Conservation (phyloP, 371 early-diverging fungal genomes). For the Lichtheimia ramosa region DNA sequence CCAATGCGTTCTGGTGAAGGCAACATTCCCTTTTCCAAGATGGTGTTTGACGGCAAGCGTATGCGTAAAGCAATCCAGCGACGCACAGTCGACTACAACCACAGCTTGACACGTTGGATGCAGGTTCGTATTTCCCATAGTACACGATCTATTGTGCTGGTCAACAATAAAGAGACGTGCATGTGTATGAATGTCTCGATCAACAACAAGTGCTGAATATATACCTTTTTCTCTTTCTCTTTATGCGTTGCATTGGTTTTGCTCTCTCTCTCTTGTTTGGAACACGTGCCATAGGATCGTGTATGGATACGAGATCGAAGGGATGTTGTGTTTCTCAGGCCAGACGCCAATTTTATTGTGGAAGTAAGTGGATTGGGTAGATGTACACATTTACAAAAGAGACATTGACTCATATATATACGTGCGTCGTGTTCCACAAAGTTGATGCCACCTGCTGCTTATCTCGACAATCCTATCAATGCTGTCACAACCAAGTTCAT, state of each 20-base stretch:
- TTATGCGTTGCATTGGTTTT: too few species aligned
- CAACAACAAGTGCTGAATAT: slow-evolving; percentile 18
- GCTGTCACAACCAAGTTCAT: slow-evolving; percentile 92
- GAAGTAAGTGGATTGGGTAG: slow-evolving; percentile 59
- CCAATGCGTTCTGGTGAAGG: slow-evolving; percentile 13
- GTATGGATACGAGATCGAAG: slow-evolving; percentile 65
- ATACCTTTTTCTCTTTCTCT: not conserved
- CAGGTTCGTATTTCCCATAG: slow-evolving; percentile 53
- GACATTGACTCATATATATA: not conserved
- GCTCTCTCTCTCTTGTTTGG: too few species aligned
- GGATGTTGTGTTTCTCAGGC: slow-evolving; percentile 68
- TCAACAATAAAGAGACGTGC: not conserved
- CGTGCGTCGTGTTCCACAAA: slow-evolving; percentile 17
- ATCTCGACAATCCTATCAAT: slow-evolving; percentile 75
- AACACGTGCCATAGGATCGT: slow-evolving; percentile 42
- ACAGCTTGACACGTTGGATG: slow-evolving; percentile 80
- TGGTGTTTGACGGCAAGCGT: slow-evolving; percentile 87
- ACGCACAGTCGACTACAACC: slow-evolving; percentile 93
- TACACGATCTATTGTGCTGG: not conserved
- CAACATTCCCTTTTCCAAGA: slow-evolving; percentile 43
- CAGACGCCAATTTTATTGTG: slow-evolving; percentile 85
- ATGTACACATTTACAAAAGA: not conserved
- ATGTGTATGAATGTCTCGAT: not conserved
- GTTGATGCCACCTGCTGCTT: slow-evolving; percentile 81
- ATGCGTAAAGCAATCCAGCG: slow-evolving; percentile 95